phyloP scores from a whole-genome alignment of 768 basidiomycete genomes.

The Termitomyces sp. region DNA sequence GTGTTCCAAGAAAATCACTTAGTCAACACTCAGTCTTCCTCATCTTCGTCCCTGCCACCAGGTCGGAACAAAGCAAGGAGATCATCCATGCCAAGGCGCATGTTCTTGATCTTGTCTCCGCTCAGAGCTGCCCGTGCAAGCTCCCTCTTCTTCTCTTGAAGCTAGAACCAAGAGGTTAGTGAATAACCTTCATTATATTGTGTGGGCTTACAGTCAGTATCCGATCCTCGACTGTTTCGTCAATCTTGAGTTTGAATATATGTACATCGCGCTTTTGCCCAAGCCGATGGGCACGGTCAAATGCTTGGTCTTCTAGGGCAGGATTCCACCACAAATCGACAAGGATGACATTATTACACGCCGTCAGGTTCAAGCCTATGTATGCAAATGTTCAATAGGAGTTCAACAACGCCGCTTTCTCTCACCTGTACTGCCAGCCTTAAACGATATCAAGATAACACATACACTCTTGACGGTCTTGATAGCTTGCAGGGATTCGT shows the following conservation, averaged over 20 bases:
- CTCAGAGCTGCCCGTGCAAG: conserved; percentile 82
- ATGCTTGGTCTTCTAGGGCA: conserved; percentile 90
- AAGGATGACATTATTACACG: conserved; percentile 92
- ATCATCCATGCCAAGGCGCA: conserved; percentile 82
- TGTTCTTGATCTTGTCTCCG: conserved; percentile 84
- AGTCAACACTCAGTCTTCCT: conserved; percentile 29
- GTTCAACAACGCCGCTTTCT: neutral
- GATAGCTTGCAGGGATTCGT: conserved; percentile 72
- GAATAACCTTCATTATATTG: neutral
- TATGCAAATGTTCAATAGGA: neutral
- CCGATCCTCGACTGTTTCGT: conserved; percentile 83
- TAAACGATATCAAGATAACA: conserved; percentile 94
- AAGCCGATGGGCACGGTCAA: conserved; percentile 86
- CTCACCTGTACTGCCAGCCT: conserved; percentile 88
- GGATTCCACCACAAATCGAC: conserved; percentile 97
- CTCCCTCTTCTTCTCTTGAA: conserved; percentile 91
- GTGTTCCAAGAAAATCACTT: neutral
- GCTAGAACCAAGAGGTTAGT: conserved; percentile 30
- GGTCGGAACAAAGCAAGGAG: conserved; percentile 76
- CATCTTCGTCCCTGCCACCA: conserved; percentile 50
- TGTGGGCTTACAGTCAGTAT: conserved; percentile 57
- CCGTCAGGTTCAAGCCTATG: conserved; percentile 82
- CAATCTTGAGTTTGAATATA: conserved; percentile 87
- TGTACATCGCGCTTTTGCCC: conserved; percentile 86
- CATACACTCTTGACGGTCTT: conserved; percentile 51